Evolutionary conservation across 768 basidiomycete species (phyloP).

Genomic region (Russula sp.): DNA sequence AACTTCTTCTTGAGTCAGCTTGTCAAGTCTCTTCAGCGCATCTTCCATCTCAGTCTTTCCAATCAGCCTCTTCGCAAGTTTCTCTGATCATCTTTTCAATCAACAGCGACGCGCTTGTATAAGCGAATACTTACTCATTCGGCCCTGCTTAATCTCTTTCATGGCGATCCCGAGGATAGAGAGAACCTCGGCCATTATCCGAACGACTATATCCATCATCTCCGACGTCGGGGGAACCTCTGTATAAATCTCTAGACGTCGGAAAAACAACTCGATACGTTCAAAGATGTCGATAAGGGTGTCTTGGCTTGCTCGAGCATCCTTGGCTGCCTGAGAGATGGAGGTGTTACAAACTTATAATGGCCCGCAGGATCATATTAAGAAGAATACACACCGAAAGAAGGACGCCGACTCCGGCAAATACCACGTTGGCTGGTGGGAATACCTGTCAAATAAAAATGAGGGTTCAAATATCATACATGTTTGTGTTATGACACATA

Average conservation of each 20-base stretch:
- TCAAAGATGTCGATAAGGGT: background rate
- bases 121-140: background rate
- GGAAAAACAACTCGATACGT: background rate
- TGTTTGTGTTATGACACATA: background rate
- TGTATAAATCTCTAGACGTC: background rate
- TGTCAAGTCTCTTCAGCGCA: background rate
- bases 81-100: background rate
- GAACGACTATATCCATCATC: background rate
- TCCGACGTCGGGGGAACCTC: background rate
- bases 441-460: background rate
- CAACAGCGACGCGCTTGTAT: background rate
- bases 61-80: too few species aligned
- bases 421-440: background rate
- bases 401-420: background rate
- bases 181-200: background rate
- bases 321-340: background rate
- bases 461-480: background rate
- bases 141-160: background rate
- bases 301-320: background rate
- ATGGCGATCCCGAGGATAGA: background rate
- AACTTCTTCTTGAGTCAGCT: background rate
- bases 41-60: constrained; percentile 2
- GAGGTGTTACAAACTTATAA: background rate
- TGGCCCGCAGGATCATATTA: background rate
- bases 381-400: background rate